Base-by-base conservation (phyloP, 192 early-diverging fungal genomes). In the Coemansia pectinata region DNA sequence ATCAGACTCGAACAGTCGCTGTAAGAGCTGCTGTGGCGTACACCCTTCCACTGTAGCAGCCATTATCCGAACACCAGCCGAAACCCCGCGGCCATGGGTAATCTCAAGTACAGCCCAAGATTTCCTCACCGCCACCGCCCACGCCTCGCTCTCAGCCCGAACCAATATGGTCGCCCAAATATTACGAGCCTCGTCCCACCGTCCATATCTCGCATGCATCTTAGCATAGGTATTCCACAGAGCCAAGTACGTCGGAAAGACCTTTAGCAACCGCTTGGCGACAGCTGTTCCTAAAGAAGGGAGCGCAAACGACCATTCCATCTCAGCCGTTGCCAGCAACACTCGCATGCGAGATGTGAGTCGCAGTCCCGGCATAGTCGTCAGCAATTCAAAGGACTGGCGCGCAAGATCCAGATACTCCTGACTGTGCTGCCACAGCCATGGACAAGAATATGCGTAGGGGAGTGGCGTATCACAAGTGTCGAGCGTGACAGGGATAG, bases 141-240 rank as follows among this genome's bases (percentile, higher is more conserved):
- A 80, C 23, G 21, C 10, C 19, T 42, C 39, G 21, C 69, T 66
- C 2, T 40, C 14, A 9, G 39, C 65, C 14, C 29, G 42, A 3
- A 55, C 34, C 10, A 74, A 12, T 7, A 73, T 64, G 2, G 15
- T 34, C 17, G 73, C 33, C 78, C 78, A 80, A 29, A 80, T 66
- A 11, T n/a, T 42, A 1, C 78, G 72, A 1, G 78, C 78, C 25
- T 72, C 58, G 17, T 47, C 52, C 78, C 78, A 80, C 27, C 29
- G 8, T 12, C 72, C 73, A 2, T 27, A 31, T 0, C 73, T 66
- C 5, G 70, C 78, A 55, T 74, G 69, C 66, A 72, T 69, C 48
- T 80, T 80, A 38, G 78, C 78, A n/a, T 72, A 63, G 0, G 66
- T 38, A 55, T 80, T 75, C 73, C 72, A 75, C 39, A 80, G 50